Evolutionary conservation across 192 early-diverging fungal genomes (phyloP).

Genomic region (Gonapodya prolifera): DNA sequence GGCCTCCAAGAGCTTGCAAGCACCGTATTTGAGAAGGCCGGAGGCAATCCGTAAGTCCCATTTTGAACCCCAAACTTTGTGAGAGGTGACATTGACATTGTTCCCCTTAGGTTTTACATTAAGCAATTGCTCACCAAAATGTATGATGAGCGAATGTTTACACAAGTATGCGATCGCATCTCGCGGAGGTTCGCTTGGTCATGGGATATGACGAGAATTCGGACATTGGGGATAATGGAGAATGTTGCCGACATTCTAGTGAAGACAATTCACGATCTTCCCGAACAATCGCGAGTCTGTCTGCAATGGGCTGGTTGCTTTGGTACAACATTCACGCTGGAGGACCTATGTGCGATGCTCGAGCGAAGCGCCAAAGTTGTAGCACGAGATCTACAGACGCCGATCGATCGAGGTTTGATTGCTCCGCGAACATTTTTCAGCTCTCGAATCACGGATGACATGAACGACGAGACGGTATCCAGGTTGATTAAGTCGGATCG

Average conservation of each 20-base stretch:
- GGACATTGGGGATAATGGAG: slow-evolving; percentile 2
- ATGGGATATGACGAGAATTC: not conserved
- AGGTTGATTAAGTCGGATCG: not conserved
- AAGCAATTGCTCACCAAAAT: slow-evolving; percentile 2
- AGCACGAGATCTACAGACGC: not conserved
- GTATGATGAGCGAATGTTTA: slow-evolving; percentile 1
- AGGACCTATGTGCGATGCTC: not conserved
- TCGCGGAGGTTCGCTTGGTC: slow-evolving; percentile 4
- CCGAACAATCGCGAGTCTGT: not conserved
- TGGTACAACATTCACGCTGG: not conserved
- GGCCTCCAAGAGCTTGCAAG: slow-evolving; percentile 1
- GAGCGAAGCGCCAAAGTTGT: not conserved
- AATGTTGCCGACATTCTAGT: slow-evolving; percentile 5
- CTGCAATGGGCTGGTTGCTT: not conserved
- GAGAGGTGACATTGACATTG: not conserved
- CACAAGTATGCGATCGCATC: slow-evolving; percentile 1
- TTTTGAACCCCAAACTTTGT: not conserved
- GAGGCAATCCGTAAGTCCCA: not conserved
- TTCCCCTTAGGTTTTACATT: not conserved
- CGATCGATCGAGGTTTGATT: not conserved
- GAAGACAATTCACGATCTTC: not conserved
- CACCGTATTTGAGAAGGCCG: slow-evolving; percentile 3
- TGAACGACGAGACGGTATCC: not conserved
- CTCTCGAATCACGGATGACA: not conserved
- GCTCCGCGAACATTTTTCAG: not conserved